Evolutionary conservation across 2,329 filamentous ascomycete genomes (phyloP).

Genomic region (Arthrobotrys megalospora): DNA sequence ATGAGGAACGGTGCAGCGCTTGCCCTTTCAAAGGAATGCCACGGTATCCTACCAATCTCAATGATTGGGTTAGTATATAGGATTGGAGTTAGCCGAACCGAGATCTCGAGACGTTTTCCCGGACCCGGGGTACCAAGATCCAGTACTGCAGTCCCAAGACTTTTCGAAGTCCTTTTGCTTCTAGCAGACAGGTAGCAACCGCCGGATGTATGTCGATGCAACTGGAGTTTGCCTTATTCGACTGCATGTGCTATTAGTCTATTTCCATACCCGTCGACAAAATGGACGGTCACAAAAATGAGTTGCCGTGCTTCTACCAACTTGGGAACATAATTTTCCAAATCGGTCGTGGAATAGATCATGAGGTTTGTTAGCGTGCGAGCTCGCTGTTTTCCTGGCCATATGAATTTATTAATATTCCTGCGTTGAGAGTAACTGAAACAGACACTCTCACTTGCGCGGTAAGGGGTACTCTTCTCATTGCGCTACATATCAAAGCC

Average conservation of each 20-base stretch:
- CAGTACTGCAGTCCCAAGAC: not conserved
- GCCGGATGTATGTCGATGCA: not conserved
- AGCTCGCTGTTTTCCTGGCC: no score
- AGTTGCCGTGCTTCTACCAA: no score
- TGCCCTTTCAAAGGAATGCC: not conserved
- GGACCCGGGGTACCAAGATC: not conserved
- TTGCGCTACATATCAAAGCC: no score
- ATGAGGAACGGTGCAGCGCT: not conserved
- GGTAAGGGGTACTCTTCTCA: not conserved
- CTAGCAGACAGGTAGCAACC: not conserved
- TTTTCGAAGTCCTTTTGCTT: not conserved
- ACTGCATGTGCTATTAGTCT: no score
- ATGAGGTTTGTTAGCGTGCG: no score
- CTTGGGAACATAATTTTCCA: no score
- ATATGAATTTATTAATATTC: not conserved
- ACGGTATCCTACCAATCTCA: not conserved
- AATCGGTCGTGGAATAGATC: no score
- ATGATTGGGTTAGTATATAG: not conserved
- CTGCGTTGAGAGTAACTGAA: not conserved
- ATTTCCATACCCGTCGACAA: no score
- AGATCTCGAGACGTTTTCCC: not conserved
- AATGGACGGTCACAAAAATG: no score
- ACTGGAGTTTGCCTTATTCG: no score
- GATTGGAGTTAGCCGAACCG: no score
- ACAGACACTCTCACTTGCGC: not conserved